phyloP scores from a whole-genome alignment of 177 flowering plant genomes.

The Telopea speciosissima region DNA sequence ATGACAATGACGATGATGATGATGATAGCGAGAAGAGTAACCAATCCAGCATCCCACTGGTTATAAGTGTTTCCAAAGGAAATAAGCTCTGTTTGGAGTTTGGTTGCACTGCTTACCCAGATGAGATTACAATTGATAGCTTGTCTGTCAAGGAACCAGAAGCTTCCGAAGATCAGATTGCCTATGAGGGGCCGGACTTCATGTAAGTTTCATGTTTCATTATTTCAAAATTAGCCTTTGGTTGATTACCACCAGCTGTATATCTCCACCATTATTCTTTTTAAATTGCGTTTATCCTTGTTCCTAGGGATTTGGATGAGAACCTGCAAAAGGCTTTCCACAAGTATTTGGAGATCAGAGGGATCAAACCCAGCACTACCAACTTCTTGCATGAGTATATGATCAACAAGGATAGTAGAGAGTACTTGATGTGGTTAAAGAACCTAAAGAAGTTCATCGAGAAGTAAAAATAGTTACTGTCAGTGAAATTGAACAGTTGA shows the following conservation, averaged over 20 bases:
- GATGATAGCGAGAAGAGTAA: constrained; percentile 17
- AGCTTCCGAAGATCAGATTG: constrained; percentile 51
- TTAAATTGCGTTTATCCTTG: not conserved
- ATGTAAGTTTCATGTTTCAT: constrained; percentile 37
- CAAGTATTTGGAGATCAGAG: constrained; percentile 84
- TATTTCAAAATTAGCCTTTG: not conserved
- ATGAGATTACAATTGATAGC: constrained; percentile 68
- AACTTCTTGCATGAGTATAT: constrained; percentile 88
- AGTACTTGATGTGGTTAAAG: constrained; percentile 70
- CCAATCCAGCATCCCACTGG: constrained; percentile 48
- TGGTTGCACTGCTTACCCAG: constrained; percentile 50
- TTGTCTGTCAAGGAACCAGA: constrained; percentile 52
- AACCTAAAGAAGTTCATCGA: constrained; percentile 64
- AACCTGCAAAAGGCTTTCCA: constrained; percentile 79
- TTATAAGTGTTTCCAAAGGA: constrained; percentile 56
- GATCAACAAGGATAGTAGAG: constrained; percentile 74
- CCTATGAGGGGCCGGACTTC: constrained; percentile 87
- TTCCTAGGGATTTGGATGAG: constrained; percentile 86
- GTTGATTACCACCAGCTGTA: not conserved
- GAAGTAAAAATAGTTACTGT: constrained; percentile 23
- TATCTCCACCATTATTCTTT: constrained; percentile 1
- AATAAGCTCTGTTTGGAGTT: constrained; percentile 53
- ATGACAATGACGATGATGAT: constrained; percentile 26
- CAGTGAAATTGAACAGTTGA: not conserved
- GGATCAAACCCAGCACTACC: constrained; percentile 69